Conservation (phyloP, 1,139 yeast species). For the Yamadazyma buinensis region DNA sequence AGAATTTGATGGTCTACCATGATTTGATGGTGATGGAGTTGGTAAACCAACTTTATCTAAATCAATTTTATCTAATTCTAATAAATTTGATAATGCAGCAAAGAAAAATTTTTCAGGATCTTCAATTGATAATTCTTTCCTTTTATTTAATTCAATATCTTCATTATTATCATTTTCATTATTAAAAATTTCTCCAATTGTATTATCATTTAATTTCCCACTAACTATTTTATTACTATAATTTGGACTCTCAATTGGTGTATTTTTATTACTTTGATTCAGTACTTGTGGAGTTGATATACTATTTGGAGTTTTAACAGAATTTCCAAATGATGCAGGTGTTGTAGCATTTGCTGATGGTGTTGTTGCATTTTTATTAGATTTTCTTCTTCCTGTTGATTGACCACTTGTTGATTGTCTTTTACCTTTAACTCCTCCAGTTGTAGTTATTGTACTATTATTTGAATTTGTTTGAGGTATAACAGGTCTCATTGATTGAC, state of each 20-base stretch:
- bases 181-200: constrained; percentile 23
- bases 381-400: constrained; percentile 23
- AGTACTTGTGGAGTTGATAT: constrained; percentile 42
- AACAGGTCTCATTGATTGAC: constrained; percentile 12
- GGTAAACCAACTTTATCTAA: constrained; percentile 25
- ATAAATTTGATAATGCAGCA: constrained; percentile 50
- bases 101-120: constrained; percentile 51
- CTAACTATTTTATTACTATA: constrained; percentile 14
- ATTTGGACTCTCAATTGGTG: constrained; percentile 40
- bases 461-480: constrained; percentile 30
- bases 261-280: constrained; percentile 37
- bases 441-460: constrained; percentile 29
- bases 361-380: constrained; percentile 26
- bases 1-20: constrained; percentile 9
- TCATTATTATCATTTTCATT: constrained; percentile 12
- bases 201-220: constrained; percentile 18
- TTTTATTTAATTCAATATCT: constrained; percentile 35
- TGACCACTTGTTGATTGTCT: constrained; percentile 18
- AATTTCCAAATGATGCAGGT: constrained; percentile 38
- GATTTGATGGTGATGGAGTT: constrained; percentile 25
- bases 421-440: constrained; percentile 21
- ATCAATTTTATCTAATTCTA: constrained; percentile 45
- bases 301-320: constrained; percentile 45
- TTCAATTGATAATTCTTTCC: constrained; percentile 43
- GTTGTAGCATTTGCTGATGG: constrained; percentile 36